Evolutionary conservation across 1,139 yeast species (phyloP).

Genomic region (Hansenula lynferdii): DNA sequence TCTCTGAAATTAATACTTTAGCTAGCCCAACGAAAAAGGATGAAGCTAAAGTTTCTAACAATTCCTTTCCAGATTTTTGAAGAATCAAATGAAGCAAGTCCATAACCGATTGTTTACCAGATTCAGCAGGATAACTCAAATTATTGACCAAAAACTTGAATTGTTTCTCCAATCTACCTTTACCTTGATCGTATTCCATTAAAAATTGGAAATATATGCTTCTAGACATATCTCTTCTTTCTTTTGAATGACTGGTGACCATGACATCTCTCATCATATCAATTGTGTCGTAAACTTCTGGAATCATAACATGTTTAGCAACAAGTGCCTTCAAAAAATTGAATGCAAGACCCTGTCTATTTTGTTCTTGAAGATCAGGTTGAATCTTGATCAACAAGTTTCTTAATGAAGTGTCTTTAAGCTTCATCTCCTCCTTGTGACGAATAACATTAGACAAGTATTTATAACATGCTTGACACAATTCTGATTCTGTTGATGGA

Average conservation of each 20-base stretch:
- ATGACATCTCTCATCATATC: conserved; percentile 76
- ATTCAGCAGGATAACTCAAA: conserved; percentile 76
- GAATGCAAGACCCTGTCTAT: conserved; percentile 83
- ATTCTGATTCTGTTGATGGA: conserved; percentile 72
- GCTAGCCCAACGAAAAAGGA: conserved; percentile 84
- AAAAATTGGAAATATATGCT: conserved; percentile 79
- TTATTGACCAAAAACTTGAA: conserved; percentile 81
- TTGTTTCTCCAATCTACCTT: conserved; percentile 78
- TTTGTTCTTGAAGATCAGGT: conserved; percentile 91
- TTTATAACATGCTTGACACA: conserved; percentile 79
- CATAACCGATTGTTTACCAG: conserved; percentile 89
- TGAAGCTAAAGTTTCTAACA: conserved; percentile 56
- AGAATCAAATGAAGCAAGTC: conserved; percentile 75
- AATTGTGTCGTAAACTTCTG: conserved; percentile 89
- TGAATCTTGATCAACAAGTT: conserved; percentile 70
- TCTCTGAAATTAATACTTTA: conserved; percentile 74
- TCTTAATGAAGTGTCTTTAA: conserved; percentile 71
- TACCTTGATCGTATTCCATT: conserved; percentile 94
- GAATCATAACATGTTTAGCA: conserved; percentile 66
- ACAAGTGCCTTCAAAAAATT: conserved; percentile 75
- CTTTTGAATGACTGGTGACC: conserved; percentile 85
- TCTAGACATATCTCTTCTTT: conserved; percentile 83
- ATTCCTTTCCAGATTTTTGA: conserved; percentile 57
- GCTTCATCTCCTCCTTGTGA: conserved; percentile 56
- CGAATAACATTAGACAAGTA: conserved; percentile 71